These are phyloP conservation scores for Aspergillus ibericus DNA, from an alignment of 2,329 filamentous ascomycete genomes.

Conservation along the genomic window DNA sequence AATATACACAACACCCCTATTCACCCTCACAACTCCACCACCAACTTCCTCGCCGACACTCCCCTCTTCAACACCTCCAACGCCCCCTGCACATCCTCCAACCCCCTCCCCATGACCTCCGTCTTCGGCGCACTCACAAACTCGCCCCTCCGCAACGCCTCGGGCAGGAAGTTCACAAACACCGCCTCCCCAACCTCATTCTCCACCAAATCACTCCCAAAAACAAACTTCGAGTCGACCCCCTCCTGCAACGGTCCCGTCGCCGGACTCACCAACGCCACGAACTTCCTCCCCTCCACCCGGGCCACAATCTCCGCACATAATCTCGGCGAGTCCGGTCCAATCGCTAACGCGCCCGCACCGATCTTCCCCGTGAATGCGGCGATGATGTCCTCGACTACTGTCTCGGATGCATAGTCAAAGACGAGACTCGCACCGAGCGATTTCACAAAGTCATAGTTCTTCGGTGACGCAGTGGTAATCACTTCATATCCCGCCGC, in stretches of 20 bases:
- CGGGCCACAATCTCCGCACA: constrained; percentile 14
- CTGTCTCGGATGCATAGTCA: constrained; percentile 41
- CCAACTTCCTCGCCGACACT: constrained; percentile 30
- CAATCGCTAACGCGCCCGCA: constrained; percentile 9
- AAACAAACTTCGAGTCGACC: constrained; percentile 26
- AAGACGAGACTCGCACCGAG: constrained; percentile 50
- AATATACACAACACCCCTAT: too few species aligned
- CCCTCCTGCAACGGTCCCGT: constrained; percentile 10
- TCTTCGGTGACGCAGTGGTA: constrained; percentile 12
- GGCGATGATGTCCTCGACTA: constrained; percentile 16
- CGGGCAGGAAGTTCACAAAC: constrained; percentile 31
- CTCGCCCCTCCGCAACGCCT: constrained; percentile 35
- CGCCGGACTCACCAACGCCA: constrained; percentile 12
- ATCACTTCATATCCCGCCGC: constrained; percentile 17
- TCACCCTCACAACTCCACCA: constrained; percentile 14
- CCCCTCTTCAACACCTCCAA: constrained; percentile 19
- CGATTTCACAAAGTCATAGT: constrained; percentile 32
- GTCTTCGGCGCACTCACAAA: constrained; percentile 30
- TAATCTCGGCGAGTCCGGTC: not conserved
- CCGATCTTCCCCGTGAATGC: constrained; percentile 12
- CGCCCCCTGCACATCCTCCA: constrained; percentile 25
- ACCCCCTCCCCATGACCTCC: constrained; percentile 21
- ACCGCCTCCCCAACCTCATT: constrained; percentile 31
- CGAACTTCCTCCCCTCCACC: constrained; percentile 19
- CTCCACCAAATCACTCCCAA: constrained; percentile 17